Conservation (phyloP, 345 rosid genomes). For the Clausena lansium region DNA sequence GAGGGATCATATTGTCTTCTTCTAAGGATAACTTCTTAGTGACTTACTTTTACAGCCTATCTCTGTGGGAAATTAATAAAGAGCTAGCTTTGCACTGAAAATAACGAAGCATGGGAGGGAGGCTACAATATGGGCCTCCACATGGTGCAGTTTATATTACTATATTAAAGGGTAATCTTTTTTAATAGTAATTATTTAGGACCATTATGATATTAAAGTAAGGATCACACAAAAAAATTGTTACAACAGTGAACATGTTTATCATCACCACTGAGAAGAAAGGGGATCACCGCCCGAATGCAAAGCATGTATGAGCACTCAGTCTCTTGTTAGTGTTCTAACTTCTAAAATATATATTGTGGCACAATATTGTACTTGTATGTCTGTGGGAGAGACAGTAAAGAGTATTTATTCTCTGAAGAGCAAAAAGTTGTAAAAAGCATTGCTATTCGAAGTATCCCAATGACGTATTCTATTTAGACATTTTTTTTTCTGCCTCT, state of each 20-base stretch:
- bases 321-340: neutral
- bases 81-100: slow-evolving; percentile 38
- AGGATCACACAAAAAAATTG: neutral
- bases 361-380: no score
- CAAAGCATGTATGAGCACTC: slow-evolving; percentile 27
- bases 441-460: slow-evolving; percentile 13
- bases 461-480: slow-evolving; percentile 12
- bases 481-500: neutral
- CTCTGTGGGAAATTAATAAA: neutral
- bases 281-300: slow-evolving; percentile 20
- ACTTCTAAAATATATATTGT: neutral
- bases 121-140: slow-evolving; percentile 36
- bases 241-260: slow-evolving; percentile 19
- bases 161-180: neutral
- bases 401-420: neutral
- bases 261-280: slow-evolving; percentile 15
- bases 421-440: slow-evolving; percentile 7
- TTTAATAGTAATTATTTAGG: neutral
- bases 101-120: slow-evolving; percentile 24
- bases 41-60: slow-evolving; percentile 32
- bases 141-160: neutral
- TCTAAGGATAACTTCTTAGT: slow-evolving; percentile 14
- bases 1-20: slow-evolving; percentile 53
- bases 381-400: neutral
- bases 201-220: neutral